Percentiles rank a stretch among this genome's conserved stretches.
These are phyloP conservation scores for Pleomassaria siparia DNA, from an alignment of 2,329 filamentous ascomycete species.

Conservation along the genomic window DNA sequence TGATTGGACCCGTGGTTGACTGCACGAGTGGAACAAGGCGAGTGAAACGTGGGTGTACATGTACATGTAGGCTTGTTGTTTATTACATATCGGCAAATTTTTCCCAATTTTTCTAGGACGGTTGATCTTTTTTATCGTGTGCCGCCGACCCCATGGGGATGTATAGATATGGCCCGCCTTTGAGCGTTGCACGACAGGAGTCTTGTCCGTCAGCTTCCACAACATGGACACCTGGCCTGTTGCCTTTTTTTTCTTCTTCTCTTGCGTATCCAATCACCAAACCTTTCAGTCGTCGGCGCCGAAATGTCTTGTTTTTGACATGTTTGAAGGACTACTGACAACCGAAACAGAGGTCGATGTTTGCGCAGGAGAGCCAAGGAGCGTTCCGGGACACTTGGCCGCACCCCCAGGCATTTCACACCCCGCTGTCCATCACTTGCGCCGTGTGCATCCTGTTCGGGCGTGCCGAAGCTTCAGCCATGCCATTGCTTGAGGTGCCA, in stretches of 20 bases:
- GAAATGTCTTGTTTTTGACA: background rate
- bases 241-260: background rate
- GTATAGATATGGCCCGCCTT: conserved; percentile 10
- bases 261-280: background rate
- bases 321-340: background rate
- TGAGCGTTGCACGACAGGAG: conserved; percentile 15
- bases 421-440: conserved; percentile 14
- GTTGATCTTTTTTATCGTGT: conserved; percentile 21
- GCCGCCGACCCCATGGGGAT: conserved; percentile 26
- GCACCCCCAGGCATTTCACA: conserved; percentile 28
- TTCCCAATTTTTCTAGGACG: conserved; percentile 1
- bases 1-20: conserved; percentile 10
- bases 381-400: conserved; percentile 13
- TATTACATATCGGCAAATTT: conserved; percentile 4
- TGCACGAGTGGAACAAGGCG: conserved; percentile 21
- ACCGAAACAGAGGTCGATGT: background rate
- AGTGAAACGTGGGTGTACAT: conserved; percentile 10
- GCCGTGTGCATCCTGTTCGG: conserved; percentile 7
- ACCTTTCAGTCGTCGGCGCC: background rate
- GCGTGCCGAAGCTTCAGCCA: conserved; percentile 23
- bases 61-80: conserved; percentile 10
- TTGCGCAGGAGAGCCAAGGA: background rate
- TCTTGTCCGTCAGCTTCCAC: conserved; percentile 4
- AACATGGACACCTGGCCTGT: background rate
- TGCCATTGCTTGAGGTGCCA: conserved; percentile 20